phyloP scores from a whole-genome alignment of 345 rosid species.

The Acer saccharum region DNA sequence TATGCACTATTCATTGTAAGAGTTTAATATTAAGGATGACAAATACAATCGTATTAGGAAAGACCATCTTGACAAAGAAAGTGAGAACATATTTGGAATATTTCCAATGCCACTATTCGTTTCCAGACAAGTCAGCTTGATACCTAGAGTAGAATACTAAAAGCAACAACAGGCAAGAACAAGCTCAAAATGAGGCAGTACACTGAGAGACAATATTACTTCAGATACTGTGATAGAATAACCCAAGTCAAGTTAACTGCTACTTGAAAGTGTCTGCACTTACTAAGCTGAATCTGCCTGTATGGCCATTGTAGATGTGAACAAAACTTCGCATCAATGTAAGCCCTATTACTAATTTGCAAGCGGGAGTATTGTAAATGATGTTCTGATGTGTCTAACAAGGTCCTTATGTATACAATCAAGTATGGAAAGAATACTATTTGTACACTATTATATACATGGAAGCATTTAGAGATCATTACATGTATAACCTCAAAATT shows the following conservation, averaged over 20 bases:
- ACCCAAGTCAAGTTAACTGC: not conserved
- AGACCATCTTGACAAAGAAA: not conserved
- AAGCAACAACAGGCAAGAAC: not conserved
- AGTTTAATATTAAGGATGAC: not conserved
- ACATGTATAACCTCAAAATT: not conserved
- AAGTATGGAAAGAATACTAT: not conserved
- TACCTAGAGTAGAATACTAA: not conserved
- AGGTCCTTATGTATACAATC: not conserved
- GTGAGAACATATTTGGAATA: not conserved
- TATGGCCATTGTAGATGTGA: not conserved
- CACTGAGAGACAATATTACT: not conserved
- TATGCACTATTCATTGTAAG: not conserved
- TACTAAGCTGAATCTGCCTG: not conserved
- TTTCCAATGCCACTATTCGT: not conserved
- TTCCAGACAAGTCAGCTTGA: not conserved
- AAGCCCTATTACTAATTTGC: not conserved
- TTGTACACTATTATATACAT: not conserved
- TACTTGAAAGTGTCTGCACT: not conserved
- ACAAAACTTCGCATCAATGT: not conserved
- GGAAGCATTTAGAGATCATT: not conserved
- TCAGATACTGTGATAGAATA: not conserved
- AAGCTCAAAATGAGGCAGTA: not conserved
- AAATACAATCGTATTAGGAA: not conserved
- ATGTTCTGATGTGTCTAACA: not conserved
- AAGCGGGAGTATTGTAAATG: not conserved